Percentiles rank a stretch among this genome's conserved stretches.
Evolutionary conservation across 2,329 filamentous ascomycete species (phyloP).

Genomic region (Aureobasidium mangrovei): DNA sequence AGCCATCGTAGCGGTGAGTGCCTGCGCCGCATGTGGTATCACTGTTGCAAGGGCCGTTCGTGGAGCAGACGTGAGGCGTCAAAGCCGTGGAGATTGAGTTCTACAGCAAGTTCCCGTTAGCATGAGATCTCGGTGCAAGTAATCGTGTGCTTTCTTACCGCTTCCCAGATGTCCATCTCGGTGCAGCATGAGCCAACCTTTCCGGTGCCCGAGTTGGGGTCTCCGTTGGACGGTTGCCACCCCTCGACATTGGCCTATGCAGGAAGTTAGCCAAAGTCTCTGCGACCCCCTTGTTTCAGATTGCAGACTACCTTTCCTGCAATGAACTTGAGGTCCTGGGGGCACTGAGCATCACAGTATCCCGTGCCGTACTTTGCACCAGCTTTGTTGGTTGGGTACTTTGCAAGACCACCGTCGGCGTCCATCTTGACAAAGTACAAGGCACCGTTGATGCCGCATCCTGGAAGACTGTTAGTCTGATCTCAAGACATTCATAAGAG

Average conservation of each 20-base stretch:
- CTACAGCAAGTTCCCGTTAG: conserved; percentile 22
- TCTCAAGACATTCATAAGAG: too few species aligned
- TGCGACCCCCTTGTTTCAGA: not conserved
- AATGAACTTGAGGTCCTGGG: conserved; percentile 29
- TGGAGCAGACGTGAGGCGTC: conserved; percentile 57
- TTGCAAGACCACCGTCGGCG: conserved; percentile 45
- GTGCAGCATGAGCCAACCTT: conserved; percentile 53
- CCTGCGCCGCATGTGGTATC: conserved; percentile 43
- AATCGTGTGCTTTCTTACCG: not conserved
- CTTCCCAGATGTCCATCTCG: conserved; percentile 65
- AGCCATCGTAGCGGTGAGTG: conserved; percentile 49
- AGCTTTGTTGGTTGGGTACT: conserved; percentile 32
- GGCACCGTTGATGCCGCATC: conserved; percentile 64
- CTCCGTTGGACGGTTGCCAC: conserved; percentile 21
- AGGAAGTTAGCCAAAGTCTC: not conserved
- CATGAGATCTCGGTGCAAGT: too few species aligned
- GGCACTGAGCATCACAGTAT: conserved; percentile 44
- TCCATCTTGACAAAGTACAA: conserved; percentile 59
- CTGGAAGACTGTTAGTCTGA: not conserved
- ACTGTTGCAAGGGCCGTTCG: conserved; percentile 41
- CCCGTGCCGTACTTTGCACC: conserved; percentile 52
- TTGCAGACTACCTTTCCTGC: conserved; percentile 15
- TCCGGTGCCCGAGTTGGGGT: conserved; percentile 23
- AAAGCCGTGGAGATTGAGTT: conserved; percentile 56
- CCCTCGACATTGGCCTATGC: conserved; percentile 16